These are phyloP conservation scores for Panaeolus papilionaceus DNA, from an alignment of 768 basidiomycete genomes.

Conservation along the genomic window DNA sequence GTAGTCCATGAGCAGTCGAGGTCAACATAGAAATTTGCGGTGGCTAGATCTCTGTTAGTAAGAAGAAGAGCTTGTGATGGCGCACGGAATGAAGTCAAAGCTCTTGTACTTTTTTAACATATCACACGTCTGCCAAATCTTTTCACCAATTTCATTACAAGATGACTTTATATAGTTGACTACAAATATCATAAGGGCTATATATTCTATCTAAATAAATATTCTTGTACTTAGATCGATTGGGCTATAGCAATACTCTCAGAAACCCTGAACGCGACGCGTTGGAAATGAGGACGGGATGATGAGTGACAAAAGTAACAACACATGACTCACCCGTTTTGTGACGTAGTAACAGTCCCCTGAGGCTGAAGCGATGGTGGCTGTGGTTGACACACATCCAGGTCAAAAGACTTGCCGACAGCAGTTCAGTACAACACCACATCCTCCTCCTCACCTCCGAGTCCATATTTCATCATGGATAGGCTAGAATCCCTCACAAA, in stretches of 20 bases:
- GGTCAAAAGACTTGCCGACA: slow-evolving; percentile 4
- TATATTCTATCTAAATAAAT: not conserved
- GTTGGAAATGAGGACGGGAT: not conserved
- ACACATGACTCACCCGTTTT: not conserved
- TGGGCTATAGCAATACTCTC: not conserved
- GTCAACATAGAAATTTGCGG: not conserved
- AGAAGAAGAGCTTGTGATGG: not conserved
- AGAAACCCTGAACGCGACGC: not conserved
- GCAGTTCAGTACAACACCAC: slow-evolving; percentile 9
- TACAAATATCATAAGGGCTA: not conserved
- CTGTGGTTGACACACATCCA: slow-evolving; percentile 13
- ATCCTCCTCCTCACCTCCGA: slow-evolving; percentile 13
- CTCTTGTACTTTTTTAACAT: not conserved
- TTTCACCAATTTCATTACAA: not conserved
- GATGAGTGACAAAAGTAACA: not conserved
- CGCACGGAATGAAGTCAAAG: not conserved
- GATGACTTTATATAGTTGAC: not conserved
- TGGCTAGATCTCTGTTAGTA: not conserved
- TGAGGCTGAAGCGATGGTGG: not conserved
- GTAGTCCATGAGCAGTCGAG: not conserved
- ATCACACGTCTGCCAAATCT: slow-evolving; percentile 4
- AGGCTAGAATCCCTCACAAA: slow-evolving; percentile 76
- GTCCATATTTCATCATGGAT: slow-evolving; percentile 60
- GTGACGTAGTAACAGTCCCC: not conserved
- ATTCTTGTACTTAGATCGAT: not conserved